phyloP scores from a whole-genome alignment of 768 basidiomycete genomes.

The Russula olivacea region DNA sequence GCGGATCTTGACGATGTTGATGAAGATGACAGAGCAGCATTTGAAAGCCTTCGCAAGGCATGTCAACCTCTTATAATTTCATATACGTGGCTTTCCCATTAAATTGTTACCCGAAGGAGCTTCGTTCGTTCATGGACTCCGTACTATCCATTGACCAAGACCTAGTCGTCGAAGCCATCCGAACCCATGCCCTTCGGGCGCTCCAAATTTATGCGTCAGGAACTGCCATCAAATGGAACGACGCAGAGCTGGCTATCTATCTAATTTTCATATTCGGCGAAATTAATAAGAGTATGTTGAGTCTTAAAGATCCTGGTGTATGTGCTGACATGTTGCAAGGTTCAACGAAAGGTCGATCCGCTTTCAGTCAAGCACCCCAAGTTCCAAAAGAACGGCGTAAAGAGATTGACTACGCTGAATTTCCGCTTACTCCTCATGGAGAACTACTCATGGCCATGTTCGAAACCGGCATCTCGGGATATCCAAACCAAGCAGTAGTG shows the following conservation, averaged over 20 bases:
- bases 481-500: constrained; percentile 77
- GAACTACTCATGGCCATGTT: constrained; percentile 84
- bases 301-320: background rate
- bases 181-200: constrained; percentile 65
- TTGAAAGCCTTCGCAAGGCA: constrained; percentile 83
- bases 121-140: constrained; percentile 82
- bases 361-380: constrained; percentile 75
- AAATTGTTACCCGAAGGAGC: constrained; percentile 48
- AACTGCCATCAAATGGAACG: constrained; percentile 73
- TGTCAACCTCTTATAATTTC: constrained; percentile 21
- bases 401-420: constrained; percentile 66
- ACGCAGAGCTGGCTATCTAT: constrained; percentile 90
- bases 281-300: constrained; percentile 71
- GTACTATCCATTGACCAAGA: constrained; percentile 80
- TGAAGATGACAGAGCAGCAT: constrained; percentile 78
- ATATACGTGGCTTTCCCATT: constrained; percentile 3
- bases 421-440: constrained; percentile 83
- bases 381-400: constrained; percentile 64
- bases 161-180: constrained; percentile 74
- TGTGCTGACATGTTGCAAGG: constrained; percentile 35
- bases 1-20: constrained; percentile 78
- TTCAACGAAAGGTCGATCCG: constrained; percentile 74
- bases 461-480: constrained; percentile 72
- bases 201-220: constrained; percentile 65
- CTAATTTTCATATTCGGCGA: constrained; percentile 93